Base-by-base conservation (phyloP, 75 land plant genomes). In the Pseudotsuga menziesii region DNA sequence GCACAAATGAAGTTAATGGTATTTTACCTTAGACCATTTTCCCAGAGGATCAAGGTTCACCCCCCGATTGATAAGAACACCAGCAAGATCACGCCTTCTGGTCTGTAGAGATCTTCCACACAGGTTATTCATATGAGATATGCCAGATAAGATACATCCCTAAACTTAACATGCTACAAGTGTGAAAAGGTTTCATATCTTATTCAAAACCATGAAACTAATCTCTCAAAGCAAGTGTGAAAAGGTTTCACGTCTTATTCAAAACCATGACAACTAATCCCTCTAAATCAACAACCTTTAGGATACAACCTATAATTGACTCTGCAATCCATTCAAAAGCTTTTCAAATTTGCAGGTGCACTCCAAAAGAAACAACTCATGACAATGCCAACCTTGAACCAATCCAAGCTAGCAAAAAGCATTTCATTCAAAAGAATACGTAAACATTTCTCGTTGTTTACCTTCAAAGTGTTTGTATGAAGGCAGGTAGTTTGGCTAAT, bases 21-120 rank as follows among this genome's bases (percentile, higher is more conserved):
- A 20, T 75, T 84, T 80, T 80, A 96, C 99, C 85, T 96, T 96
- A 16, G 97, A 92, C 99, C 99, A 96, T 79, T 96, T 94, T 80
- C 99, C 87, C 56, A 96, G 78, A 7, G 91, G 94, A 72, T 94
- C 95, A 41, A 96, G 64, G 56, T 96, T 90, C 48, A 94, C 97
- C n/a, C 99, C 99, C 79, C 99, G 85, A 77, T 92, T 92, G 14
- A 92, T 75, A 2, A 96, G 82, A 80, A 90, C 90, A 63, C 82
- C 90, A 35, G 93, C 95, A 74, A 96, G 81, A 83, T 96, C 97
- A 55, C 98, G 81, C 72, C 98, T 83, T 0, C 98, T 82, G 54
- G 95, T 83, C 97, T 94, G 78, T 57, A 77, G 32, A 64, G 7
- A 60, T 75, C 19, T 27, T 58, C 54, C 57, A 72, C 16, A 15